Base-by-base conservation (phyloP, 1,284 basidiomycete species). In the Ganoderma multipileum region DNA sequence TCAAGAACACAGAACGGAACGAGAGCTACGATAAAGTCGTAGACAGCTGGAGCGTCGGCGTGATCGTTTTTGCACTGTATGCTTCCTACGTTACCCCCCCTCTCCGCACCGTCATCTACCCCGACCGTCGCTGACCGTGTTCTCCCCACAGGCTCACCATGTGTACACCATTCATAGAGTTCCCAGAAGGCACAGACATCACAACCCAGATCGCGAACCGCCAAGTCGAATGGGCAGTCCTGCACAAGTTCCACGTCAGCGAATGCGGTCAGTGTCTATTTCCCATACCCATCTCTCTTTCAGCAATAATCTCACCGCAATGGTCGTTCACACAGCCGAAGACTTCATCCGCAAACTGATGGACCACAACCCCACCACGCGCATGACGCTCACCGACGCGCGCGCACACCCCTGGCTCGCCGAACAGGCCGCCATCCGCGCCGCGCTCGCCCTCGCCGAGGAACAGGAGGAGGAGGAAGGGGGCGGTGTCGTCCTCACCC, bases 81-180 rank as follows among this genome's bases (percentile, higher is more conserved):
- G 66, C 59, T 3, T 50, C 7, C 14, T n/a, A n/a, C 18, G 23
- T 16, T 18, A 33, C 3, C 33, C 33, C 33, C 33, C 33, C 33
- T 7, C 26, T 18, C 26, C 44, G 2, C n/a, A 8, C 12, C 26
- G 12, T 3, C 7, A 23, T 52, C 9, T 3, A 18, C 14, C 16
- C 2, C 8, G 1, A 47, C 28, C 20, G 8, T 39, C 30, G 8
- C n/a, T 28, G 33, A 41, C 26, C 28, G 5, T 20, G 1, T 26
- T 8, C 38, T 26, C 28, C 1, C 36, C 28, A 6, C 61, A 94
- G 93, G 90, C 77, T 95, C 26, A 90, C 91, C 0, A 89, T 90
- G 73, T 72, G 85, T 1, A 87, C 81, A 26, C 91, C 93, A 0
- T 95, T 95, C 79, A 79, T 88, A 26, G 91, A 94, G 72, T 88